Conservation (phyloP, 2,329 filamentous ascomycete genomes). For the Lasiodiplodia citricola region DNA sequence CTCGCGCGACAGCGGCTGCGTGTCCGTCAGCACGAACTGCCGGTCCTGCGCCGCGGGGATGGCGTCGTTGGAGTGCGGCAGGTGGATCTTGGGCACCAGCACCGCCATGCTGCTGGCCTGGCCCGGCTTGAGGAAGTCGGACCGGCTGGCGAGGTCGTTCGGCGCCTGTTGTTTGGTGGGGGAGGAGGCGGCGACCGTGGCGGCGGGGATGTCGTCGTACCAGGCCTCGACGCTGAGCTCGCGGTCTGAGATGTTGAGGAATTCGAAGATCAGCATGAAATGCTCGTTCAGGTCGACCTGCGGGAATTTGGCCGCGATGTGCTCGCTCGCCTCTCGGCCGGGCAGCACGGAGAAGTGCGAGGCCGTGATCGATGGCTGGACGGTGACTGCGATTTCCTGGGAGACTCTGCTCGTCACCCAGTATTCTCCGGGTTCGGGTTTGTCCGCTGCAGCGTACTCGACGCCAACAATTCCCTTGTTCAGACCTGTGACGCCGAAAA, state of each 20-base stretch:
- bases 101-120: slow-evolving; percentile 76
- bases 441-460: slow-evolving; percentile 21
- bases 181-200: neutral
- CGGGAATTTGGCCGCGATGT: slow-evolving; percentile 20
- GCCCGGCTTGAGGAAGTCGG: slow-evolving; percentile 60
- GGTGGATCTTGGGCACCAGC: slow-evolving; percentile 74
- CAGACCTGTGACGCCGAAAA: slow-evolving; percentile 15
- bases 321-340: slow-evolving; percentile 6
- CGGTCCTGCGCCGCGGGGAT: slow-evolving; percentile 83
- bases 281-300: slow-evolving; percentile 7
- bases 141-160: slow-evolving; percentile 13
- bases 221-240: slow-evolving; percentile 15
- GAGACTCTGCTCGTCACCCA: slow-evolving; percentile 24
- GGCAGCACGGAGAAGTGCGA: slow-evolving; percentile 20
- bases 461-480: slow-evolving; percentile 16
- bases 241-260: slow-evolving; percentile 24
- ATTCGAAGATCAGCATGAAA: slow-evolving; percentile 10
- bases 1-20: slow-evolving; percentile 76
- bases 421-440: slow-evolving; percentile 15
- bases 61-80: slow-evolving; percentile 76
- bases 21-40: slow-evolving; percentile 89
- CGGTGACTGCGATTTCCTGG: slow-evolving; percentile 15
- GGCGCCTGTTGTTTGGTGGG: neutral
- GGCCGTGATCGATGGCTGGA: slow-evolving; percentile 7
- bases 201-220: slow-evolving; percentile 4